Conservation (phyloP, 495 filamentous ascomycete species). For the Penicillium angulare region DNA sequence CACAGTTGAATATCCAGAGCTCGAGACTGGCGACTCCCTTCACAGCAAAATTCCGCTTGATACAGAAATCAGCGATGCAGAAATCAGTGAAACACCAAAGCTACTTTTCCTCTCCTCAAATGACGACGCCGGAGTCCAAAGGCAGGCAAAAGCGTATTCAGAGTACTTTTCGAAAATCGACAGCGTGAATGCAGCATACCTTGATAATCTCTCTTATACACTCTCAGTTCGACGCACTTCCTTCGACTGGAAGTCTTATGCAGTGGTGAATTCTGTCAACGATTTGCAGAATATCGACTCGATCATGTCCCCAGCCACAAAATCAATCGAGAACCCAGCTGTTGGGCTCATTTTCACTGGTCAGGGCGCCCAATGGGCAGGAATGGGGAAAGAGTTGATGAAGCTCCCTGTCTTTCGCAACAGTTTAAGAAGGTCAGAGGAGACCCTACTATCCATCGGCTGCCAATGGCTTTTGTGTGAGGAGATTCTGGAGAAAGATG, state of each 20-base stretch:
- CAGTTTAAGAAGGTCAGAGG: background rate
- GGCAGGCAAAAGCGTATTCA: too few species aligned
- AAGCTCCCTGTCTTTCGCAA: background rate
- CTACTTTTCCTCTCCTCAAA: too few species aligned
- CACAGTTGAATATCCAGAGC: background rate
- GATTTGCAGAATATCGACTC: background rate
- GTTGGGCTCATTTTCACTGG: slow-evolving; percentile 37
- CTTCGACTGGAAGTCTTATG: too few species aligned
- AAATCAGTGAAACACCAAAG: too few species aligned
- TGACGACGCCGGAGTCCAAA: too few species aligned
- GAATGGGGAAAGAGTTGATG: slow-evolving; percentile 36
- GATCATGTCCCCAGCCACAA: background rate
- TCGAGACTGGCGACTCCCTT: too few species aligned
- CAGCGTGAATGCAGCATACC: background rate
- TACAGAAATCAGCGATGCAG: too few species aligned
- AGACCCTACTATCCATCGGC: background rate
- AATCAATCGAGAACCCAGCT: background rate
- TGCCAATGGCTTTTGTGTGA: background rate
- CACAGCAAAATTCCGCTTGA: background rate
- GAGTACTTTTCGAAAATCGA: too few species aligned
- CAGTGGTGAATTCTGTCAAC: background rate
- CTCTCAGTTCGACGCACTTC: too few species aligned
- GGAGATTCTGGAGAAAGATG: background rate
- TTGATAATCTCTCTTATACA: background rate
- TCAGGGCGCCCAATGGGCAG: slow-evolving; percentile 42